Conservation (phyloP, 257 asterid genomes). For the Fraxinus cuspidata region DNA sequence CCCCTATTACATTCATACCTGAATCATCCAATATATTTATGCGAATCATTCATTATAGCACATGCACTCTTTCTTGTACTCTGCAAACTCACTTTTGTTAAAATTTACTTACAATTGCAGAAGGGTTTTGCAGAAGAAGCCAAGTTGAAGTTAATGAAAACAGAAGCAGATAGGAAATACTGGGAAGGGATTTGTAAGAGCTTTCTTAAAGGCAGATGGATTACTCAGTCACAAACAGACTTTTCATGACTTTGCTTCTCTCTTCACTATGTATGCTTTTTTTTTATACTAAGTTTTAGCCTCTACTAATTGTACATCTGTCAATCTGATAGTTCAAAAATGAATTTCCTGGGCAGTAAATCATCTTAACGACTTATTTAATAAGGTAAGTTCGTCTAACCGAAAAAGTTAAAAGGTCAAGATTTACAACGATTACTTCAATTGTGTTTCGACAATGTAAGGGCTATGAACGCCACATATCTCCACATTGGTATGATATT, state of each 20-base stretch:
- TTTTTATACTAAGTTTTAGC: neutral
- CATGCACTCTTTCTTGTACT: neutral
- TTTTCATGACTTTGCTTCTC: conserved; percentile 5
- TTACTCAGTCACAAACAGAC: conserved; percentile 4
- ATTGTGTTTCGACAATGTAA: too few relatives aligned
- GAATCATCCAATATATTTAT: too few relatives aligned
- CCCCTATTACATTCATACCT: too few relatives aligned
- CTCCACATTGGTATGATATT: too few relatives aligned
- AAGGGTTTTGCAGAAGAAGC: conserved; percentile 52
- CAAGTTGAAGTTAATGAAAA: conserved; percentile 35
- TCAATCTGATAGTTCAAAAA: neutral
- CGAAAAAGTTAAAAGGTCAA: too few relatives aligned
- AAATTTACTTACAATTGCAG: conserved; percentile 28
- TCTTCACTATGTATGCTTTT: neutral
- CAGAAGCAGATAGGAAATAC: conserved; percentile 52
- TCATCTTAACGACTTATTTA: too few relatives aligned
- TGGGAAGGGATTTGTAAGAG: conserved; percentile 66
- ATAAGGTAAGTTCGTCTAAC: too few relatives aligned
- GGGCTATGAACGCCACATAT: too few relatives aligned
- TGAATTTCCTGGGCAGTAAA: too few relatives aligned
- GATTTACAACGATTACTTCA: too few relatives aligned
- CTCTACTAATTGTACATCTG: neutral
- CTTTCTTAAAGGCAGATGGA: conserved; percentile 49
- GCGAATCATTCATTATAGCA: too few relatives aligned
- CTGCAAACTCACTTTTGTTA: neutral